Evolutionary conservation across 768 basidiomycete genomes (phyloP).

Genomic region (Artomyces pyxidatus): DNA sequence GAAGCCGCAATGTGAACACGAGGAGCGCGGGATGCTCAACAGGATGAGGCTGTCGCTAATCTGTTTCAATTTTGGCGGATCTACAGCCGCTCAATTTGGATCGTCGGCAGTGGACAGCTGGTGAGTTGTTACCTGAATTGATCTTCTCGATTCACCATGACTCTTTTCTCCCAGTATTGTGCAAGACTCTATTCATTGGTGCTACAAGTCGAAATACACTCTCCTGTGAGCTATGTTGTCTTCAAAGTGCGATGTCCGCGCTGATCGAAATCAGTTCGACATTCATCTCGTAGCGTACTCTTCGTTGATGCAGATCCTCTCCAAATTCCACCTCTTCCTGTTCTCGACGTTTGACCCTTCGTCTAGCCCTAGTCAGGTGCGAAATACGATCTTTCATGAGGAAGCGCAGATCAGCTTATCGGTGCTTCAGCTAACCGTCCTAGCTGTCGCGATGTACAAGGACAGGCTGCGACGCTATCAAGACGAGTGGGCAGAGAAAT

Average conservation of each 20-base stretch:
- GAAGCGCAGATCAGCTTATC: no score
- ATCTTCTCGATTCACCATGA: background rate
- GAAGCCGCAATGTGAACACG: conserved; percentile 69
- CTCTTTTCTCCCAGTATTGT: conserved; percentile 4
- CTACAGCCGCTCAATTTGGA: conserved; percentile 82
- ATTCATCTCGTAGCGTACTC: conserved; percentile 14
- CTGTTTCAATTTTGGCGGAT: conserved; percentile 87
- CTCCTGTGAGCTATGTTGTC: conserved; percentile 2
- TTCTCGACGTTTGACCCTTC: conserved; percentile 12
- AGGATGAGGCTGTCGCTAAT: conserved; percentile 86
- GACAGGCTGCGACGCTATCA: conserved; percentile 1
- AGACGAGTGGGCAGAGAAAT: conserved; percentile 14
- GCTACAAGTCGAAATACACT: conserved; percentile 10
- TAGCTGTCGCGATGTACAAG: conserved; percentile 11
- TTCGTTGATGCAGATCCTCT: conserved; percentile 12
- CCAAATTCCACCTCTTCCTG: conserved; percentile 11
- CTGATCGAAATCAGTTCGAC: conserved; percentile 12
- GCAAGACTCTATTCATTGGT: conserved; percentile 14
- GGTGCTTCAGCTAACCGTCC: conserved; percentile 6
- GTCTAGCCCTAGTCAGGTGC: conserved; percentile 6
- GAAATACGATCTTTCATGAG: background rate
- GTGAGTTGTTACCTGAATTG: conserved; percentile 59
- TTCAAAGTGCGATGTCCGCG: background rate
- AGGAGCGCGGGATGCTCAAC: conserved; percentile 82
- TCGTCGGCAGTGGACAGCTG: conserved; percentile 67